phyloP scores from a whole-genome alignment of 768 basidiomycete genomes.

The Sarcodon sp. region DNA sequence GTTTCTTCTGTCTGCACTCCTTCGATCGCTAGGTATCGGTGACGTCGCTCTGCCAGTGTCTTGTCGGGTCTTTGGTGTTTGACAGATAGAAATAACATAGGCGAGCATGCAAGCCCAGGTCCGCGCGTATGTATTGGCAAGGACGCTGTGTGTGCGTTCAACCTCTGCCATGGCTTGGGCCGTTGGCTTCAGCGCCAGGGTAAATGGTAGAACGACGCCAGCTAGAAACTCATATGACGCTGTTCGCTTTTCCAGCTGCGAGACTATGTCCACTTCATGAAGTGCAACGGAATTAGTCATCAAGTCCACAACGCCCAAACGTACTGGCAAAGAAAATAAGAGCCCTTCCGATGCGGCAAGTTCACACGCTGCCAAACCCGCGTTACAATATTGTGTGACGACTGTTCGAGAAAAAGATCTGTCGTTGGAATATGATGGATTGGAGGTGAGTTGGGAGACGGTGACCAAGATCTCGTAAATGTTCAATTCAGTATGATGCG shows the following conservation, averaged over 20 bases:
- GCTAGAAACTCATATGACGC: constrained; percentile 52
- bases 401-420: constrained; percentile 29
- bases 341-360: constrained; percentile 18
- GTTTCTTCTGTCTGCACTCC: constrained; percentile 18
- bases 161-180: constrained; percentile 27
- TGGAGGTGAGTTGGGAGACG: constrained; percentile 29
- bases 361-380: constrained; percentile 23
- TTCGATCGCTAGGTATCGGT: too few species aligned
- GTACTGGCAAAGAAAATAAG: constrained; percentile 9
- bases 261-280: constrained; percentile 36
- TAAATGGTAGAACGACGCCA: constrained; percentile 50
- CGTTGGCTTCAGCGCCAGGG: constrained; percentile 37
- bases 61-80: constrained; percentile 15
- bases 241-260: constrained; percentile 38
- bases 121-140: constrained; percentile 28
- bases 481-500: constrained; percentile 36
- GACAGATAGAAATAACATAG: constrained; percentile 41
- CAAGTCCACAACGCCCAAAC: constrained; percentile 18
- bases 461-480: constrained; percentile 45
- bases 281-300: constrained; percentile 27
- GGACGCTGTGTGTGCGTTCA: constrained; percentile 29
- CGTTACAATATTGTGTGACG: constrained; percentile 18
- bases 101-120: constrained; percentile 54
- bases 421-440: constrained; percentile 39
- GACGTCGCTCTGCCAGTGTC: constrained; percentile 10